Evolutionary conservation across 768 basidiomycete genomes (phyloP), one percentile per base, ranked within the genome.

Genomic region (Obba rivulosa): DNA sequence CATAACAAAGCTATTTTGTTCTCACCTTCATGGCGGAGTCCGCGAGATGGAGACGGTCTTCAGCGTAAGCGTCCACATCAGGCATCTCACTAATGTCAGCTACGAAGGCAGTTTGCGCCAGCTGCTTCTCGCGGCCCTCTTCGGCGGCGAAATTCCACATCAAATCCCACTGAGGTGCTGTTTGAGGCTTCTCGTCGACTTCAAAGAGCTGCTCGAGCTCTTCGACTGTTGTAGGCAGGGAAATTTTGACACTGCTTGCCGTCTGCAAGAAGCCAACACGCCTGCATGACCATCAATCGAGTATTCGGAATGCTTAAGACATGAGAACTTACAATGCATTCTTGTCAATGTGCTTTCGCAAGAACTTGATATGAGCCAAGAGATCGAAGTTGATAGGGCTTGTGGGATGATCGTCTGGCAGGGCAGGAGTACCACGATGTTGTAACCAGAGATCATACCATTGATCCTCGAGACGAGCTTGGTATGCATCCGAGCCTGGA

Each of bases 301-400:
- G n/a, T n/a, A n/a, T n/a, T n/a, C n/a, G n/a, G n/a, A n/a, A n/a
- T n/a, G n/a, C n/a, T n/a, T n/a, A n/a, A n/a, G n/a, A 54, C 64
- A 24, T 10, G 21, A 31, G 48, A 11, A 77, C 91, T 67, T 59
- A 94, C 93, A 96, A 57, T 1, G 85, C 81, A 62, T 82, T 84
- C 67, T 96, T 96, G 62, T 94, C 89, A 24, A 96, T 72, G 57
- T 90, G 78, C 9, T 74, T 74, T 36, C 94, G 78, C 45, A 97
- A 71, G 59, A 92, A 92, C 53, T 83, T 78, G 24, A 96, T 62
- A 58, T 94, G 92, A n/a, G 75, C 74, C 23, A 82, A 69, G n/a
- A 96, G 66, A 61, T 91, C 79, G 58, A 96, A 95, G 40, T 90
- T 78, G 5, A 76, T 77, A 17, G 81, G 68, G 63, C 83, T 86